phyloP scores from a whole-genome alignment of 2,329 filamentous ascomycete species.

The Albophoma yamanashiensis region DNA sequence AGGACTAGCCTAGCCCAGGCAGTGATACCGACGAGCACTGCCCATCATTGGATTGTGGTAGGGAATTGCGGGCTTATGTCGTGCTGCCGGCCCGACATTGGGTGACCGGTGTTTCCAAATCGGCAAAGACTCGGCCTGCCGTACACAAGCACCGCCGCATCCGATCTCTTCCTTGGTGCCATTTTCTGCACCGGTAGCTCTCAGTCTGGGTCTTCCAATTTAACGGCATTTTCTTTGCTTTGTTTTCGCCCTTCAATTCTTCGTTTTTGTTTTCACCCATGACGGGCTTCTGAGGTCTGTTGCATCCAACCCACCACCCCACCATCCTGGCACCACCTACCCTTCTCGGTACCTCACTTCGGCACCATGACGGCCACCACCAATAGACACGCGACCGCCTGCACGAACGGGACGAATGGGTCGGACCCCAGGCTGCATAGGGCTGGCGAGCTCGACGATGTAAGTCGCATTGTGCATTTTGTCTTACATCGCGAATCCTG shows the following conservation, averaged over 20 bases:
- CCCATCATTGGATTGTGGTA: neutral
- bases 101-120: neutral
- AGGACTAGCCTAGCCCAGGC: neutral
- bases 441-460: slow-evolving; percentile 21
- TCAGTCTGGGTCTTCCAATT: neutral
- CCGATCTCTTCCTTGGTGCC: neutral
- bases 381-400: slow-evolving; percentile 6
- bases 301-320: neutral
- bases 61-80: neutral
- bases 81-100: neutral
- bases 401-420: slow-evolving; percentile 9
- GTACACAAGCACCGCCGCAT: neutral
- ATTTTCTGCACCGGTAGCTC: neutral
- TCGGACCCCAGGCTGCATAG: slow-evolving; percentile 14
- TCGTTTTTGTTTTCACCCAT: neutral
- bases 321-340: neutral
- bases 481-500: neutral
- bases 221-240: neutral
- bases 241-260: neutral
- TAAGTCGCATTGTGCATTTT: slow-evolving; percentile 7
- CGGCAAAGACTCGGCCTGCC: neutral
- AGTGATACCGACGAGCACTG: neutral
- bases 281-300: neutral
- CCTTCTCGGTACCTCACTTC: neutral
- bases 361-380: slow-evolving; percentile 13